Conservation (phyloP, 2,329 filamentous ascomycete genomes). For the Beauveria australis region DNA sequence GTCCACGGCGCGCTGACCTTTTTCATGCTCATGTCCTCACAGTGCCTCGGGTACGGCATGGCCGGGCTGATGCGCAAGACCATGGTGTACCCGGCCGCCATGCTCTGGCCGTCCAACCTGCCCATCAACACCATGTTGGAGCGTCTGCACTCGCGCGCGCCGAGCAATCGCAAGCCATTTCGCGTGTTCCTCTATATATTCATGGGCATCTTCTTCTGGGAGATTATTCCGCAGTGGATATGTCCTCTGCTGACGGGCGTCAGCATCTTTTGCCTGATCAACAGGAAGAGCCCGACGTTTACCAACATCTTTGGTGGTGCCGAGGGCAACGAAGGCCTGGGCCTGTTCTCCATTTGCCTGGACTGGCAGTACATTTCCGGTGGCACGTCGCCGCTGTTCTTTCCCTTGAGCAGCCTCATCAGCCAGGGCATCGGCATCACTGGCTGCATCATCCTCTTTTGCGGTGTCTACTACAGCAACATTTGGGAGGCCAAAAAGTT, state of each 20-base stretch:
- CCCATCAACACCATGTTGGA: constrained; percentile 23
- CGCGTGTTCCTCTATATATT: constrained; percentile 33
- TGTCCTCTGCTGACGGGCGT: constrained; percentile 30
- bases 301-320: constrained; percentile 44
- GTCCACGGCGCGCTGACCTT: constrained; percentile 31
- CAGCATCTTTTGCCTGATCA: constrained; percentile 36
- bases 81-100: constrained; percentile 39
- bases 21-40: constrained; percentile 38
- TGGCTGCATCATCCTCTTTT: constrained; percentile 27
- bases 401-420: constrained; percentile 28
- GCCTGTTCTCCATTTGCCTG: constrained; percentile 28
- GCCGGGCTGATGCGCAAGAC: constrained; percentile 37
- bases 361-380: constrained; percentile 37
- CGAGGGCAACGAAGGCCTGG: constrained; percentile 28
- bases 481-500: constrained; percentile 14
- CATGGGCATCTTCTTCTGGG: constrained; percentile 34
- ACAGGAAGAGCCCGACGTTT: constrained; percentile 32
- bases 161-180: constrained; percentile 29
- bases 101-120: constrained; percentile 24
- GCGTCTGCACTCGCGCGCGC: constrained; percentile 20
- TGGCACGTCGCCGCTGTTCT: constrained; percentile 24
- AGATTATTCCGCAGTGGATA: constrained; percentile 39
- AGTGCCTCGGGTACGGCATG: constrained; percentile 40
- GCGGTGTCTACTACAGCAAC: constrained; percentile 22
- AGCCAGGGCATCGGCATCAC: constrained; percentile 32